Percentiles rank a stretch among this genome's conserved stretches.
phyloP scores from a whole-genome alignment of 495 filamentous ascomycete genomes.

The Penicillium samsonianum region DNA sequence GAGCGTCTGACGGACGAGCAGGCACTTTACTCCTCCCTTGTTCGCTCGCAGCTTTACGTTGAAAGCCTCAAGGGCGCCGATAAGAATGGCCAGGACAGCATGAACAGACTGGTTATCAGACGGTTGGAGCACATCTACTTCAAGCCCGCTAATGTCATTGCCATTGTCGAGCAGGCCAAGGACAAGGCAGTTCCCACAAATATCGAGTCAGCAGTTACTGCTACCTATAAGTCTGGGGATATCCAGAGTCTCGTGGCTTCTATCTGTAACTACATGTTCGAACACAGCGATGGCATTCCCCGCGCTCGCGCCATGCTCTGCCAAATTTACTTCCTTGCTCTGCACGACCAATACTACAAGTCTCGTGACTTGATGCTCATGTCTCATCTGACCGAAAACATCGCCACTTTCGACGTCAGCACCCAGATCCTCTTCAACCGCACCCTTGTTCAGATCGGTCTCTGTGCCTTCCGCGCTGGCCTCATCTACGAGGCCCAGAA shows the following conservation, averaged over 20 bases:
- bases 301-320: constrained; percentile 96
- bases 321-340: constrained; percentile 96
- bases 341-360: constrained; percentile 96
- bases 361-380: constrained; percentile 99
- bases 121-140: constrained; percentile 97
- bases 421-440: constrained; percentile 99
- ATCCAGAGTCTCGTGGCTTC: constrained; percentile 75
- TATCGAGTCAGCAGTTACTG: constrained; percentile 78
- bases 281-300: constrained; percentile 90
- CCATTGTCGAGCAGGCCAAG: constrained; percentile 85
- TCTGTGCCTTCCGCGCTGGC: constrained; percentile 96
- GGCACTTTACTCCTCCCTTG: constrained; percentile 86
- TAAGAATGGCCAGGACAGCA: constrained; percentile 75
- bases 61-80: constrained; percentile 72
- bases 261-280: constrained; percentile 92
- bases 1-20: constrained; percentile 90
- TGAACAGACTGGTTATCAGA: constrained; percentile 91
- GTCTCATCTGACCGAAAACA: constrained; percentile 98
- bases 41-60: constrained; percentile 81
- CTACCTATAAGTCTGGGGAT: constrained; percentile 63
- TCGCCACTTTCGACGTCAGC: constrained; percentile 89
- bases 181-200: constrained; percentile 78
- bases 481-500: constrained; percentile 97
- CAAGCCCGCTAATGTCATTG: constrained; percentile 94
- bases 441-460: constrained; percentile 94